Base-by-base conservation (phyloP, 2,329 filamentous ascomycete species). In the Stachybotrys chartarum region DNA sequence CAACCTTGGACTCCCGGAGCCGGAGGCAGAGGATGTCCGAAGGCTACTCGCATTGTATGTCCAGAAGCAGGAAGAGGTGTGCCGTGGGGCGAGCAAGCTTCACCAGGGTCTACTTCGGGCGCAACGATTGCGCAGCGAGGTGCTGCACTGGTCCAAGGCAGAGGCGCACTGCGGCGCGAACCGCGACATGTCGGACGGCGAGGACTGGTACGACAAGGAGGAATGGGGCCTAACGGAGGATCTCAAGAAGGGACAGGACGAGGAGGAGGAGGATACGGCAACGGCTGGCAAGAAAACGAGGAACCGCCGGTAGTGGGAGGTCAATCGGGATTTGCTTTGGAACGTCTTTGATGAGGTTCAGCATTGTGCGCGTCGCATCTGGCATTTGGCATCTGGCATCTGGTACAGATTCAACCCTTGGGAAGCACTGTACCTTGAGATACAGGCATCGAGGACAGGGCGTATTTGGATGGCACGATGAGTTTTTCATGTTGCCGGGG, bases 171-270 rank as follows among this genome's bases (percentile, higher is more conserved):
- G 76, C 53, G 83, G 84, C 1, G 67, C 75, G 17, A 83, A 85
- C 66, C 70, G 85, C 52, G 88, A 92, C 68, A 85, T 94, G 85
- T 91, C 87, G 52, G 90, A 95, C 67, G 89, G 89, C 11, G 90
- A 95, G 74, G 90, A 95, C 68, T 95, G 89, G 88, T 92, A 91
- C 66, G 90, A 95, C 70, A 83, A 82, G 65, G 86, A 90, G 54
- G 87, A 90, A 72, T 93, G 89, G 88, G 83, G 82, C 0, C 69
- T 94, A 51, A 80, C 83, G 8, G 86, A 88, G 58, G 86, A 89
- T 61, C 72, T 93, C 7, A 87, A 90, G 68, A 94, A 94, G 73
- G 90, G 90, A 0, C 86, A 89, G 63, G 88, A 91, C 58, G 86
- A 88, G 66, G 90, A 93, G 64, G 90, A 94, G 66, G 89, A 93